Percentiles rank a stretch among this genome's conserved stretches.
Evolutionary conservation across 2,329 filamentous ascomycete genomes (phyloP).

Genomic region (Tetracladium maxilliforme): DNA sequence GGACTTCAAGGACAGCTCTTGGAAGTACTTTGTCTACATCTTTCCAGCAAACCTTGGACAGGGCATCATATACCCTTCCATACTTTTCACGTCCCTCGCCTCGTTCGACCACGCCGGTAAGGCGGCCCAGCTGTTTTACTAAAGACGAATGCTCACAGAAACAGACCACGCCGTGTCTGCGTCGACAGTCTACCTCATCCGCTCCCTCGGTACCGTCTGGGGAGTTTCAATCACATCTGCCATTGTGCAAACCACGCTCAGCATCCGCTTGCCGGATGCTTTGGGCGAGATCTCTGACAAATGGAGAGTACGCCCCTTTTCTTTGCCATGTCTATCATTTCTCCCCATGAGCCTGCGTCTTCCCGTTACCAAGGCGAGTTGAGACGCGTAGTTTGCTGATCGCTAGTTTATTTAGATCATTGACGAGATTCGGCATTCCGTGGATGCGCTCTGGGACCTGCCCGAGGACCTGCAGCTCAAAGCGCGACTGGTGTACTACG

Average conservation of each 20-base stretch:
- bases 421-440: constrained; percentile 45
- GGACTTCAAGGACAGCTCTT: constrained; percentile 29
- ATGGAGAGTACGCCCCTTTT: constrained; percentile 30
- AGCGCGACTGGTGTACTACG: constrained; percentile 43
- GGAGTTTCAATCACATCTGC: constrained; percentile 47
- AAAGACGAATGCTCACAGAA: background rate
- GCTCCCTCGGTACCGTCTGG: constrained; percentile 48
- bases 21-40: constrained; percentile 41
- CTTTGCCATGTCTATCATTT: constrained; percentile 2
- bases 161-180: constrained; percentile 47
- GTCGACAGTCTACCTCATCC: constrained; percentile 47
- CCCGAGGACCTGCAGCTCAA: constrained; percentile 39
- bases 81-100: constrained; percentile 46
- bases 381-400: constrained; percentile 15
- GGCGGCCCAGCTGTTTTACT: constrained; percentile 5
- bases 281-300: constrained; percentile 40
- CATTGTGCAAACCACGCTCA: constrained; percentile 47
- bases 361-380: no score
- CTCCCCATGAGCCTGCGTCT: constrained; percentile 1
- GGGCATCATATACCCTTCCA: constrained; percentile 41
- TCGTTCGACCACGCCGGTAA: constrained; percentile 45
- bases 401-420: constrained; percentile 29
- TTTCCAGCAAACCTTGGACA: constrained; percentile 43
- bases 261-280: constrained; percentile 32
- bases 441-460: constrained; percentile 35